Evolutionary conservation across 2,329 filamentous ascomycete species (phyloP).

Genomic region (Botrytis fabae): DNA sequence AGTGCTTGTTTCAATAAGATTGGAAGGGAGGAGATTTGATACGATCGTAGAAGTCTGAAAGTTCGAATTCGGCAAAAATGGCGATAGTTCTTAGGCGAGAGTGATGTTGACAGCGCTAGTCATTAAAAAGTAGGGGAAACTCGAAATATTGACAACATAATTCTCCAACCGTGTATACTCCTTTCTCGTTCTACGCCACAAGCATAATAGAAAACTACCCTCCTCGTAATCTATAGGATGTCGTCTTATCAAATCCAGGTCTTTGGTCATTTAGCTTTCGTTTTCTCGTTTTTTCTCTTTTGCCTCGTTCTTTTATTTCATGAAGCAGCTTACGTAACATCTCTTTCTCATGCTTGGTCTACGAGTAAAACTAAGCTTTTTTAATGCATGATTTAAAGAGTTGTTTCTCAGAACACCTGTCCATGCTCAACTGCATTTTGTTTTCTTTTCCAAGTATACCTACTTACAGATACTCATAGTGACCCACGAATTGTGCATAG

Average conservation of each 20-base stretch:
- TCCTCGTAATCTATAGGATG: neutral
- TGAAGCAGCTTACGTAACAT: neutral
- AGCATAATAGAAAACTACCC: neutral
- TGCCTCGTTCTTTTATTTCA: too few relatives aligned
- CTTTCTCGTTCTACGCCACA: neutral
- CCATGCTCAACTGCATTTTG: neutral
- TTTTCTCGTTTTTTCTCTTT: neutral
- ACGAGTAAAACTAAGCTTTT: neutral
- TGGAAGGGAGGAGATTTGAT: neutral
- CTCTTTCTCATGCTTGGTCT: neutral
- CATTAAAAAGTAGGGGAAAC: neutral
- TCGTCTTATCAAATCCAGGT: neutral
- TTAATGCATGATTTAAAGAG: neutral
- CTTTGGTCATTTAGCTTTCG: neutral
- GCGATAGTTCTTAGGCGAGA: neutral
- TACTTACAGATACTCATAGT: neutral
- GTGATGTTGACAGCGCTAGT: neutral
- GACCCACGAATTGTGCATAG: accelerated
- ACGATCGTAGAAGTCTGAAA: neutral
- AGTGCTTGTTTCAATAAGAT: neutral
- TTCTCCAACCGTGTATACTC: neutral
- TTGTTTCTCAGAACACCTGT: neutral
- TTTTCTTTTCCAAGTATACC: neutral
- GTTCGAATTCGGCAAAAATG: neutral
- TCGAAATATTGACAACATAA: neutral